A percentile compares a stretch with the other conserved stretches of the same genome.
Conservation (phyloP, 2,329 filamentous ascomycete genomes). For the Arthrocladium fulminans region DNA sequence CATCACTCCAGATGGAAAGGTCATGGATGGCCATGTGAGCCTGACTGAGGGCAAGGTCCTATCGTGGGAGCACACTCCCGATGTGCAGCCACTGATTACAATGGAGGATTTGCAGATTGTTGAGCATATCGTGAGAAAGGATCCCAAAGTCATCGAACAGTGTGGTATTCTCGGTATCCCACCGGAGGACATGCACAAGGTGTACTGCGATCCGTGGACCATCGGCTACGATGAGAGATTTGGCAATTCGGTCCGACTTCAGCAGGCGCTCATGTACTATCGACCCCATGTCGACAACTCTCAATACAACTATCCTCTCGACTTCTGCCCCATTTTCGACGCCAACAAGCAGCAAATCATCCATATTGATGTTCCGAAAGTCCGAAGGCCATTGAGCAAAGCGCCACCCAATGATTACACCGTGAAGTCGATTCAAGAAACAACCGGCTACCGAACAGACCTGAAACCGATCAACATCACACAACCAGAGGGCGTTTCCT, state of each 20-base stretch:
- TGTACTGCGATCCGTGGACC: constrained; percentile 94
- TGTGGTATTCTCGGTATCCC: constrained; percentile 75
- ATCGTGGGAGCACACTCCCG: constrained; percentile 65
- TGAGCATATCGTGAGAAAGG: constrained; percentile 64
- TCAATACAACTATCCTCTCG: constrained; percentile 84
- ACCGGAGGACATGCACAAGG: constrained; percentile 79
- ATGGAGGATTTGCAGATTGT: constrained; percentile 82
- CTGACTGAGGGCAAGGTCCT: constrained; percentile 57
- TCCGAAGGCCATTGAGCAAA: constrained; percentile 66
- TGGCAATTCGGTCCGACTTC: constrained; percentile 66
- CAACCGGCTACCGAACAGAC: constrained; percentile 67
- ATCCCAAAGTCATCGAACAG: constrained; percentile 83
- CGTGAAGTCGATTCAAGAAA: constrained; percentile 59
- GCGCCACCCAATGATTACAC: constrained; percentile 71
- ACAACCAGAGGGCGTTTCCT: constrained; percentile 82
- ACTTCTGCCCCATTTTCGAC: constrained; percentile 91
- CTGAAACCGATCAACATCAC: constrained; percentile 82
- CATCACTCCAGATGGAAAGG: constrained; percentile 67
- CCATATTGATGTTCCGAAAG: constrained; percentile 71
- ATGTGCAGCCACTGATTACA: constrained; percentile 80
- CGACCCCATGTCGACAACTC: constrained; percentile 74
- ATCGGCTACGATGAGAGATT: constrained; percentile 91
- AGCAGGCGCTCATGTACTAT: constrained; percentile 95
- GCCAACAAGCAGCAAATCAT: constrained; percentile 68
- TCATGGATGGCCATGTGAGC: constrained; percentile 76